Conservation (phyloP, 768 basidiomycete genomes). For the Naganishia onofrii region DNA sequence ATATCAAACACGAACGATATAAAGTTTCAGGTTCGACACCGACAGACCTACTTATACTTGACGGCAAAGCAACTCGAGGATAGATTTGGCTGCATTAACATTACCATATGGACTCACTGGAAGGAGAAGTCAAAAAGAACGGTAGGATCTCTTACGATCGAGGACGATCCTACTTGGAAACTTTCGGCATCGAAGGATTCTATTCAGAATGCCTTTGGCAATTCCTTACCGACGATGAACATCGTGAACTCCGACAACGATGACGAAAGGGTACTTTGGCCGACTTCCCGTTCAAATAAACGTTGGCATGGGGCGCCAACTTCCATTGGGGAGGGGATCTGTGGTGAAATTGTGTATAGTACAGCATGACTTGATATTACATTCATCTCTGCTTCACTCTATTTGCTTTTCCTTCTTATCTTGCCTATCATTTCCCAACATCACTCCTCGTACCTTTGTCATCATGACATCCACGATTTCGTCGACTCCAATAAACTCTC, state of each 20-base stretch:
- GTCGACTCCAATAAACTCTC: too few species aligned
- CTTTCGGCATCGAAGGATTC: not conserved
- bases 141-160: not conserved
- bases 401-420: too few species aligned
- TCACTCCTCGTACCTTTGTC: too few species aligned
- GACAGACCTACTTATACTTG: not conserved
- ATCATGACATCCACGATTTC: too few species aligned
- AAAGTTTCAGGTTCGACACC: not conserved
- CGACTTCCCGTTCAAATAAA: not conserved
- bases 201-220: conserved; percentile 6
- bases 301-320: too few species aligned
- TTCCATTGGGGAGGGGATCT: too few species aligned
- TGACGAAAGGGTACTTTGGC: not conserved
- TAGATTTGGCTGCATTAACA: not conserved
- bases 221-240: not conserved
- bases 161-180: not conserved
- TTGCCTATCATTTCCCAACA: too few species aligned
- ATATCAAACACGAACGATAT: not conserved
- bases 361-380: too few species aligned
- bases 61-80: not conserved
- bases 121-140: not conserved
- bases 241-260: conserved; percentile 7
- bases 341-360: too few species aligned
- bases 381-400: too few species aligned
- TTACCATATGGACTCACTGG: not conserved